Percentiles rank a stretch among this genome's conserved stretches.
phyloP scores from a whole-genome alignment of 768 basidiomycete species.

The Suillus hirtellus region DNA sequence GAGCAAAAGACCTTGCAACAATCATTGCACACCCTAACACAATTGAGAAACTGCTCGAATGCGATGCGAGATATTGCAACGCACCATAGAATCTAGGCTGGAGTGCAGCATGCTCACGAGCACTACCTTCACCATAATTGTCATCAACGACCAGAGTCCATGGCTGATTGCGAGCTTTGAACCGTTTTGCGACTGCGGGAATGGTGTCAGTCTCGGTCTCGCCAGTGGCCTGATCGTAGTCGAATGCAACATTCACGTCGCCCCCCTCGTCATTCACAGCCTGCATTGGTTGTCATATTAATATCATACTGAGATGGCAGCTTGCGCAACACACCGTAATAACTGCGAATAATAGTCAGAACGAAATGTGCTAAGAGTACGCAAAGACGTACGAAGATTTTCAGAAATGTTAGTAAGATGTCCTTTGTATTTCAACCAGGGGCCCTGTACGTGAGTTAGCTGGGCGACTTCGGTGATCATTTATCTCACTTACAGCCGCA shows the following conservation, averaged over 20 bases:
- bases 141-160: conserved; percentile 97
- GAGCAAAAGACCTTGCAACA: conserved; percentile 90
- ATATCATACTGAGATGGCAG: not conserved
- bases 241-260: conserved; percentile 88
- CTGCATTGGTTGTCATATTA: conserved; percentile 34
- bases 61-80: conserved; percentile 13
- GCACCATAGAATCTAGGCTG: conserved; percentile 93
- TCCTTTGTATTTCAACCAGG: conserved; percentile 99
- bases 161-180: conserved; percentile 79
- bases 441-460: conserved; percentile 55
- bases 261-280: conserved; percentile 95
- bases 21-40: conserved; percentile 78
- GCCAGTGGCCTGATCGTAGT: conserved; percentile 53
- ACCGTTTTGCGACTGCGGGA: conserved; percentile 85
- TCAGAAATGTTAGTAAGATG: conserved; percentile 96
- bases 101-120: conserved; percentile 95
- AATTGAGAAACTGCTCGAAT: not conserved
- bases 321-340: conserved; percentile 62
- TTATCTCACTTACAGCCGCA: conserved; percentile 66
- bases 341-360: conserved; percentile 44
- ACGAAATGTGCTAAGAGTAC: not conserved
- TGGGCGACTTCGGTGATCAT: not conserved
- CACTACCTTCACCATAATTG: conserved; percentile 97
- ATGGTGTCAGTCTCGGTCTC: conserved; percentile 72
- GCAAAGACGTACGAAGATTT: conserved; percentile 73